Percentiles rank a stretch among this genome's conserved stretches.
Conservation (phyloP, 2,329 filamentous ascomycete genomes). For the Acephala macrosclerotiorum region DNA sequence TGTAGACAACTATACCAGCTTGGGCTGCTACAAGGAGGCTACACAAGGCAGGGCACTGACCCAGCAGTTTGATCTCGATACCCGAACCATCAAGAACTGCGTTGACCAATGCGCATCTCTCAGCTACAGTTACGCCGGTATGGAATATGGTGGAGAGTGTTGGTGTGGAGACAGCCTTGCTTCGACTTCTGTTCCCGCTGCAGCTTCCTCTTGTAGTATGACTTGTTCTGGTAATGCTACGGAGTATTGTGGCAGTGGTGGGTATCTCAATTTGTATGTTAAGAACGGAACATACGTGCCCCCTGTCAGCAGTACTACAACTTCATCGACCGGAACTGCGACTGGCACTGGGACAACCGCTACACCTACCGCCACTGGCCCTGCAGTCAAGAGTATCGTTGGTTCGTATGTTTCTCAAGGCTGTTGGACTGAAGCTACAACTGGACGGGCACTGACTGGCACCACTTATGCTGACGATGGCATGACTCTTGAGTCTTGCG, state of each 20-base stretch:
- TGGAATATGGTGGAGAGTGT: slow-evolving; percentile 41
- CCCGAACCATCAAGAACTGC: slow-evolving; percentile 31
- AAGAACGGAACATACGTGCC: slow-evolving; percentile 26
- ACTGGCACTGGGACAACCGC: slow-evolving; percentile 18
- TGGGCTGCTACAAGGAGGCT: slow-evolving; percentile 48
- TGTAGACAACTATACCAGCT: slow-evolving; percentile 42
- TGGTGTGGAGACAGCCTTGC: slow-evolving; percentile 41
- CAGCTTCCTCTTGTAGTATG: slow-evolving; percentile 41
- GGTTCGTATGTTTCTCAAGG: slow-evolving; percentile 37
- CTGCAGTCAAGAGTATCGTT: slow-evolving; percentile 32
- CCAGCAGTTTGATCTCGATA: slow-evolving; percentile 23
- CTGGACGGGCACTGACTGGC: slow-evolving; percentile 36
- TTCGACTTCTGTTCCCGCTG: slow-evolving; percentile 29
- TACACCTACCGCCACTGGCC: slow-evolving; percentile 30
- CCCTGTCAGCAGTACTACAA: slow-evolving; percentile 16
- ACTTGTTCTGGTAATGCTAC: slow-evolving; percentile 34
- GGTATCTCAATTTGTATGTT: slow-evolving; percentile 40
- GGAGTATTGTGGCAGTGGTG: slow-evolving; percentile 45
- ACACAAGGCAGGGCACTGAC: slow-evolving; percentile 40
- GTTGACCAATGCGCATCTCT: slow-evolving; percentile 29
- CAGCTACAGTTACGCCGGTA: slow-evolving; percentile 50
- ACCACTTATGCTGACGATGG: slow-evolving; percentile 34
- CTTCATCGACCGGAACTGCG: slow-evolving; percentile 11
- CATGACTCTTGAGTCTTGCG: slow-evolving; percentile 47
- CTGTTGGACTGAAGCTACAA: slow-evolving; percentile 44